Evolutionary conservation across 169 alveolate species (phyloP), one percentile per base, ranked within the genome.

Genomic region (Theileria annulata): DNA sequence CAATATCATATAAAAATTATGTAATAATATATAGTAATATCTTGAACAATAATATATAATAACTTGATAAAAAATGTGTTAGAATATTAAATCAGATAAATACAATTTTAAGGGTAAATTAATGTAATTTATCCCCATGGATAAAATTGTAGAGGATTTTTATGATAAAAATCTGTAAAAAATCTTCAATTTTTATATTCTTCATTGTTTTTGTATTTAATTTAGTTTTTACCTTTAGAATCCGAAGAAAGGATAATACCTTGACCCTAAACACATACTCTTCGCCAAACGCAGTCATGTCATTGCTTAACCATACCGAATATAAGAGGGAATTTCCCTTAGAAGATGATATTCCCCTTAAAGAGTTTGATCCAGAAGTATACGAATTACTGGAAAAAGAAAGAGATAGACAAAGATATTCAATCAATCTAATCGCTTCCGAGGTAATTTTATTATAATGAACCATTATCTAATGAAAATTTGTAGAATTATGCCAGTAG

Each of bases 391-490:
- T 94, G 37, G 87, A 75, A 73, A 72, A 79, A 47, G 97, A 94
- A 81, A 85, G 88, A 74, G 87, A 88, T 68, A 83, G 97, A 66
- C 96, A 92, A 64, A 60, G 79, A 15, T 86, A 82, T 31, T 84
- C 94, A 51, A 89, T 93, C 68, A 88, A 92, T 21, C 87, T 93
- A 42, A 93, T 93, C 47, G 95, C 96, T 3, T 92, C 95, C 6
- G 96, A 93, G 91, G 96, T 92, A 48, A 31, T 73, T 80, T 47
- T 12, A 66, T 23, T 0, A 23, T 27, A 12, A 67, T 42, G 27
- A 72, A 17, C 1, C 10, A 17, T 37, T 51, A 28, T 75, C 23
- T 5, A 27, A 15, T 49, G 27, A 58, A 27, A 12, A 28, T 75
- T 12, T 62, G 54, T 94, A 96, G 93, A 96, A 96, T 83, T 91